Percentiles rank a stretch among this genome's conserved stretches.
Conservation (phyloP, 495 filamentous ascomycete genomes). For the Xylaria curta region DNA sequence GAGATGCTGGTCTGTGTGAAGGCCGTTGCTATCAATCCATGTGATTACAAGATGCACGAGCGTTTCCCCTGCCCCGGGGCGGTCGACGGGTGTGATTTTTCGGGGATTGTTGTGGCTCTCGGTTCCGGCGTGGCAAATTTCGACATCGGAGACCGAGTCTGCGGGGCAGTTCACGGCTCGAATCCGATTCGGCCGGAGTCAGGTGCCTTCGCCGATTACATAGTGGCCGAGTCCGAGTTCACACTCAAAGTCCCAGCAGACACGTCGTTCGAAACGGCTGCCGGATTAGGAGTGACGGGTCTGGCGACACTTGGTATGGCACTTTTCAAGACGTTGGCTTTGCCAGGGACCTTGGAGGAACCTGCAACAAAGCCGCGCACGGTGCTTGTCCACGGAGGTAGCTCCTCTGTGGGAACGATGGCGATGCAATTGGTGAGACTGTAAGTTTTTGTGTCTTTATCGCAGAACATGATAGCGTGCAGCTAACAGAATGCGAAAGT, state of each 20-base stretch:
- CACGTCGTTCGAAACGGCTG: constrained; percentile 8
- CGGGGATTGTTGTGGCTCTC: constrained; percentile 48
- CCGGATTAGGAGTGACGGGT: neutral
- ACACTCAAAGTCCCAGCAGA: constrained; percentile 4
- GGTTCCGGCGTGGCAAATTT: constrained; percentile 25
- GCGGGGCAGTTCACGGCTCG: constrained; percentile 1
- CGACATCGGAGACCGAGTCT: constrained; percentile 10
- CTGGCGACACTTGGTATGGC: constrained; percentile 21
- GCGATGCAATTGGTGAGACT: constrained; percentile 25
- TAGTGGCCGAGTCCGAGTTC: neutral
- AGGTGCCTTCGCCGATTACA: constrained; percentile 14
- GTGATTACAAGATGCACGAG: constrained; percentile 52
- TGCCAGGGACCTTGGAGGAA: neutral
- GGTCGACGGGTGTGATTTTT: constrained; percentile 52
- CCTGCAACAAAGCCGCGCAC: neutral
- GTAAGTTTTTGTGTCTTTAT: constrained; percentile 2
- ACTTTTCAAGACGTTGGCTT: neutral
- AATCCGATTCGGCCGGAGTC: neutral
- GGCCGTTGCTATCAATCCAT: constrained; percentile 55
- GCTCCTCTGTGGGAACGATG: constrained; percentile 20
- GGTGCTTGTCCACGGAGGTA: constrained; percentile 24
- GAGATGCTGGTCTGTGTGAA: neutral
- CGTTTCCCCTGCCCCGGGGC: constrained; percentile 44
- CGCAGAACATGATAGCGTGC: neutral
- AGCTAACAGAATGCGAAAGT: neutral